Evolutionary conservation across 768 basidiomycete genomes (phyloP), one percentile per base, ranked within the genome.

Genomic region (Termitomyces sp.): DNA sequence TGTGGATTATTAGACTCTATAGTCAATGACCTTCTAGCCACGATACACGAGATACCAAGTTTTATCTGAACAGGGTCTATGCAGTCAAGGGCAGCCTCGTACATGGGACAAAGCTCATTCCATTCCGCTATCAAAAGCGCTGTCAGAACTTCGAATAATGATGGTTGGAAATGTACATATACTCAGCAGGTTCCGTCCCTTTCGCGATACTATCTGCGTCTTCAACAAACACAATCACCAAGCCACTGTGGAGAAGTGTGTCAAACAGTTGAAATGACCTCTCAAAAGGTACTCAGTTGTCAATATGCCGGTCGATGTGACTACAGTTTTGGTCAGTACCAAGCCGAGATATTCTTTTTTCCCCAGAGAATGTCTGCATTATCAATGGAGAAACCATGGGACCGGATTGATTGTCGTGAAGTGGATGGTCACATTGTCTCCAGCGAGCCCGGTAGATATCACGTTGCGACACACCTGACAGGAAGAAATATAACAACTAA

Each of bases 361-460:
- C 1, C 11, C 1, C 8, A 11, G 9, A 16, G 5, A 16, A 38
- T 16, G 16, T 2, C 16, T 38, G 38, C 1, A 18, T 18, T 32
- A 54, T 52, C 57, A 58, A 30, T 58, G 57, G 6, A 58, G 26
- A 16, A 58, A 67, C 66, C 71, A 71, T 54, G 70, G 70, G 5
- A 70, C 72, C 20, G 71, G 63, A 52, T 76, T 76, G 59, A 77
- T 71, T 3, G 75, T 76, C 14, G 68, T 65, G 61, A 78, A 78
- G 9, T 78, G 69, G 54, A 79, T 71, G 9, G 71, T 73, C 20
- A 71, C 69, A 36, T 67, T 70, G 24, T 46, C 53, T 35, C 71
- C 68, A 28, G 24, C 22, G 9, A 28, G 16, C 4, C 55, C 55
- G 11, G 55, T 47, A 26, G 68, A 68, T 10, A 64, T 57, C 28